These are phyloP conservation scores for Thelephora terrestris DNA, from an alignment of 1,284 basidiomycete genomes.

Conservation along the genomic window DNA sequence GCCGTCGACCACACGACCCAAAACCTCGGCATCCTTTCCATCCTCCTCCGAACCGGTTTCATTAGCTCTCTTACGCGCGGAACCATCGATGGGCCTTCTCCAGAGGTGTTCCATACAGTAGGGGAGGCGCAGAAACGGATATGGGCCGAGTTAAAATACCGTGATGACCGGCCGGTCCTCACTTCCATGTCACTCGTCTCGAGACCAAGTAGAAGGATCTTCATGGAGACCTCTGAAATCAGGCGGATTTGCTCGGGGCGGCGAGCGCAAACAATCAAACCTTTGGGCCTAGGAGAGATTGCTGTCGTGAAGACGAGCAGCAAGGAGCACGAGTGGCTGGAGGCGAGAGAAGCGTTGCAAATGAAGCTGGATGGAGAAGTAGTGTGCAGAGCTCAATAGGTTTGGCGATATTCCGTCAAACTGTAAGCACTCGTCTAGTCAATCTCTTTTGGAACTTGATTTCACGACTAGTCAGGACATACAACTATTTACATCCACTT, in stretches of 20 bases:
- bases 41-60: constrained; percentile 83
- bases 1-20: constrained; percentile 72
- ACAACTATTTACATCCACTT: too few species aligned
- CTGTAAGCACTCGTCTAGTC: too few species aligned
- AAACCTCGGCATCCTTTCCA: constrained; percentile 74
- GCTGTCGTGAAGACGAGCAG: constrained; percentile 57
- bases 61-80: constrained; percentile 74
- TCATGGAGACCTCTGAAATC: constrained; percentile 66
- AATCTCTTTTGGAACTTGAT: too few species aligned
- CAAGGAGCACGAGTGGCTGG: constrained; percentile 61
- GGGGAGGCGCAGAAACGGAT: constrained; percentile 58
- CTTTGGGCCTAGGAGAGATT: constrained; percentile 78
- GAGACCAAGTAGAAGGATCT: constrained; percentile 65
- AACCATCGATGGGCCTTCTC: constrained; percentile 56
- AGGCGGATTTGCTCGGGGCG: constrained; percentile 64
- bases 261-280: constrained; percentile 60
- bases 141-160: constrained; percentile 87
- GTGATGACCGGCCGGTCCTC: constrained; percentile 76
- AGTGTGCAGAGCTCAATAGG: constrained; percentile 50
- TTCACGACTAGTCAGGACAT: too few species aligned
- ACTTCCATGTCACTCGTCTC: constrained; percentile 63
- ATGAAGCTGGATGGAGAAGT: constrained; percentile 61
- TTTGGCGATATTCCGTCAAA: too few species aligned
- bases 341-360: constrained; percentile 61
- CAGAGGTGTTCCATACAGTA: constrained; percentile 45